A percentile compares a stretch with the other conserved stretches of the same genome.
These are phyloP conservation scores for Aegilops speltoides DNA, from an alignment of 176 grass and related monocot genomes.

Conservation along the genomic window DNA sequence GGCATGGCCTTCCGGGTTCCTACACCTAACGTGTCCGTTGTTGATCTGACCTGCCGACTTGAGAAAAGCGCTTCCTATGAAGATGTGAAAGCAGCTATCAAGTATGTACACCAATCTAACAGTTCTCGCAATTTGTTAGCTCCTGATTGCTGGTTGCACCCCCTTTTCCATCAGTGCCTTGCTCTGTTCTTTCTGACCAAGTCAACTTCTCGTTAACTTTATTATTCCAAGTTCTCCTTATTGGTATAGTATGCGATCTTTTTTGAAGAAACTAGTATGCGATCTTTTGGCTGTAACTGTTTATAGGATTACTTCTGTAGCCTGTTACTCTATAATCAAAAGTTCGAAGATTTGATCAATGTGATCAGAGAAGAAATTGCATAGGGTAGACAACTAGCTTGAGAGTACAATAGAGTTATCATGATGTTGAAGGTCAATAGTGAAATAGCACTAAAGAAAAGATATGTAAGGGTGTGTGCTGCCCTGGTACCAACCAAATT, in stretches of 20 bases:
- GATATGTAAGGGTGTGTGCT: background rate
- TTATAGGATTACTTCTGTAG: background rate
- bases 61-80: slow-evolving; percentile 78
- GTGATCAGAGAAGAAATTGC: background rate
- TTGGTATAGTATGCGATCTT: background rate
- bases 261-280: background rate
- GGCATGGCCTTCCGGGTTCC: slow-evolving; percentile 91
- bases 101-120: slow-evolving; percentile 40
- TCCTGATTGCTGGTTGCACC: slow-evolving; percentile 8
- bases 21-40: slow-evolving; percentile 78
- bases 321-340: background rate
- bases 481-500: background rate
- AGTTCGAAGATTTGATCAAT: background rate
- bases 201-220: background rate
- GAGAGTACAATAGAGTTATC: background rate
- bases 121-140: background rate
- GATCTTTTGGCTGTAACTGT: background rate
- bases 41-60: slow-evolving; percentile 74
- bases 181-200: background rate
- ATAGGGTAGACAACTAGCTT: background rate
- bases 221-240: background rate
- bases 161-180: background rate
- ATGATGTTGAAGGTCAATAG: background rate
- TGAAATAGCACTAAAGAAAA: background rate
- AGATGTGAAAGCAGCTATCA: slow-evolving; percentile 83